Evolutionary conservation across 2,329 filamentous ascomycete species (phyloP), one percentile per base, ranked within the genome.

Genomic region (Pestalotiopsis sp.): DNA sequence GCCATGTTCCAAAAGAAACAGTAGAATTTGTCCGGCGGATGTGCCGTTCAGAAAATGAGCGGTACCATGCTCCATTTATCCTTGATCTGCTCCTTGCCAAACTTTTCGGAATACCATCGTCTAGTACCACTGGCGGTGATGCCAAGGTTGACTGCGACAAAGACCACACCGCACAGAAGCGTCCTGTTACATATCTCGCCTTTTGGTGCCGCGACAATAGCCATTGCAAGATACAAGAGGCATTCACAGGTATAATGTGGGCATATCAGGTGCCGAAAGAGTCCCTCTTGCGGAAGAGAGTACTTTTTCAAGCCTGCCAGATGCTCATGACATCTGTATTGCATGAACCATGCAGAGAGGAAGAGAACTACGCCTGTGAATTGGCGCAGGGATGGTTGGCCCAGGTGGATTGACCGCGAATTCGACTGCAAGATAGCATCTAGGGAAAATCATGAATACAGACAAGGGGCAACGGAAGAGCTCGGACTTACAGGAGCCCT

Each of bases 221-320:
- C 88, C 72, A 99, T 81, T n/a, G 91, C 87, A 23, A 94, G 77
- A 78, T 99, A 98, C 69, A 98, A 89, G 56, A 92, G 78, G 77
- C 93, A 95, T 82, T 98, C 96, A 75, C 92, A 93, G 3, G 92
- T 92, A 80, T 98, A 99, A 81, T 99, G 96, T 20, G 96, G 94
- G 74, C 93, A 97, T 52, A 98, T 81, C 25, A 97, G 80, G 68
- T 85, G 84, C 59, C 84, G 84, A 79, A 98, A 99, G 68, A 92
- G 81, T 2, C 91, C 90, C 69, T 92, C 86, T 2, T 86, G 83
- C 0, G 95, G 95, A 27, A 98, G 85, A 12, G 92, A 92, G 80
- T 99, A 98, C 77, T 94, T 95, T 77, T 89, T 88, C 69, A 96
- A 82, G 52, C 87, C 86, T 57, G 90, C 89, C 23, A 96, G 86